Base-by-base conservation (phyloP, 2,329 filamentous ascomycete genomes). In the Cordyceps cateniannulata region DNA sequence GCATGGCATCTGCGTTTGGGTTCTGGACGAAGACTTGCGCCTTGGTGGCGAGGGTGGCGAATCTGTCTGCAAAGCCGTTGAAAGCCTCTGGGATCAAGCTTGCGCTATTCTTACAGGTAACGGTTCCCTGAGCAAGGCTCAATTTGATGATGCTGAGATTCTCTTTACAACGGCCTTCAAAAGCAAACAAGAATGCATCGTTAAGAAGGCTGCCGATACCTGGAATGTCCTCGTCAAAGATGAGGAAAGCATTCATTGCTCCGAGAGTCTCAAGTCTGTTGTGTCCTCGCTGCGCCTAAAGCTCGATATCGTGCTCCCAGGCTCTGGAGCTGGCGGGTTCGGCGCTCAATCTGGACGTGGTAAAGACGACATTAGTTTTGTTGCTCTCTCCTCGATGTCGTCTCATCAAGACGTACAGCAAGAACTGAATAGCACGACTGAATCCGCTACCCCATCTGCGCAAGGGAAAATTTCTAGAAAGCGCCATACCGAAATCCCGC, bases 191-290 rank as follows among this genome's bases (percentile, higher is more conserved):
- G 75, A 69, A 61, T 75, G 71, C 62, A 81, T 77, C 66, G 89
- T 76, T 63, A 85, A 73, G 71, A 78, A 69, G 68, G 74, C 79
- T 20, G 73, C 77, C 42, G 74, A 75, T 25, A 66, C 78, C 63
- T 97, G 91, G 91, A 93, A 92, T 65, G 70, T 73, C 0, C 81
- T 86, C 0, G 91, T 91, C 68, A 85, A 85, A 22, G 75, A 81
- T 18, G 79, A 83, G 44, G 77, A 83, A 3, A 74, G 75, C 5
- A 69, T 91, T 1, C 74, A 83, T 25, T 93, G 90, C 71, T 88
- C 91, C 0, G 72, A 81, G 12, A 77, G 76, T 32, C 77, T 96
- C 5, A 85, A 85, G 66, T 72, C 78, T 2, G 81, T 86, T 1
- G 76, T 96, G 38, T 76, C 82, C 27, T 82, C 81, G 18, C 73